These are phyloP conservation scores for Trichoderma sp. DNA, from an alignment of 2,329 filamentous ascomycete genomes.

Conservation along the genomic window DNA sequence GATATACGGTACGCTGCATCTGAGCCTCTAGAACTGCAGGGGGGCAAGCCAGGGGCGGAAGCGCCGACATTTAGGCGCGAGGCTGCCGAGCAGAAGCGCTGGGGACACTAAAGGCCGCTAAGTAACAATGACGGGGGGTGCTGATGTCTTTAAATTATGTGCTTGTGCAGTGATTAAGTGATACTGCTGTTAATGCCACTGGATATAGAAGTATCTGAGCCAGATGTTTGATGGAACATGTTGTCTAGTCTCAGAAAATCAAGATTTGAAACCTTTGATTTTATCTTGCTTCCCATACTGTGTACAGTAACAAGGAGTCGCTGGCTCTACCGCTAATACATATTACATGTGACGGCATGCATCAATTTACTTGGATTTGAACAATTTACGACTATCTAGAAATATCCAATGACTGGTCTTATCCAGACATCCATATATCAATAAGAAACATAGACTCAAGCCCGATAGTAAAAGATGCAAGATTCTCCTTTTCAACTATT, in stretches of 20 bases:
- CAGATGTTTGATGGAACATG: not conserved
- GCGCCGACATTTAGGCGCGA: conserved; percentile 24
- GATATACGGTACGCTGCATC: not conserved
- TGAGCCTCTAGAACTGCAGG: not conserved
- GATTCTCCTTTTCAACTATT: not conserved
- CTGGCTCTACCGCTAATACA: accelerated
- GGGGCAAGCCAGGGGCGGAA: conserved; percentile 12
- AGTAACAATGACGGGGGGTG: not conserved
- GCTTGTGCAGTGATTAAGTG: not conserved
- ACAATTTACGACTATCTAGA: not conserved
- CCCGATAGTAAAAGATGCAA: not conserved
- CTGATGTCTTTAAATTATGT: not conserved
- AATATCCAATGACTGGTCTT: not conserved
- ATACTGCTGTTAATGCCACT: not conserved
- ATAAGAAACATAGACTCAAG: not conserved
- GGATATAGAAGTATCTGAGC: not conserved
- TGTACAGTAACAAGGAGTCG: not conserved
- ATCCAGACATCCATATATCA: not conserved
- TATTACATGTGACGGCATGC: not conserved
- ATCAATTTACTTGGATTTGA: not conserved
- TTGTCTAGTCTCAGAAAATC: not conserved
- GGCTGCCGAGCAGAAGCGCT: conserved; percentile 11
- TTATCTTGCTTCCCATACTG: not conserved
- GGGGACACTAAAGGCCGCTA: conserved; percentile 4
- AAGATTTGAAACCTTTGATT: not conserved